These are phyloP conservation scores for Syzygium oleosum DNA, from an alignment of 345 rosid species.

Conservation along the genomic window DNA sequence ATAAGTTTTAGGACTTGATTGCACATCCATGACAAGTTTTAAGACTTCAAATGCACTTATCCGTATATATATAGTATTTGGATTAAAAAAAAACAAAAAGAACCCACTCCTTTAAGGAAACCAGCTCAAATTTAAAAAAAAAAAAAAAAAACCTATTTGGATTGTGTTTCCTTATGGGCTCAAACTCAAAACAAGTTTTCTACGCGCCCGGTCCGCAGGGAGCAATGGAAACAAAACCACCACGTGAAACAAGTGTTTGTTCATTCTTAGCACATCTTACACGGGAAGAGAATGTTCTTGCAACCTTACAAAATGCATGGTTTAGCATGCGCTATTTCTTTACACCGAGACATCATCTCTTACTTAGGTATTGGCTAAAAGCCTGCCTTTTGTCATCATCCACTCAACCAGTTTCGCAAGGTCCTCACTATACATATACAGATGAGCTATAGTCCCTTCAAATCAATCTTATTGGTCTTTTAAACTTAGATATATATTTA, in stretches of 20 bases:
- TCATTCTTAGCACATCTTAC: background rate
- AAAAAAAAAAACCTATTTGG: background rate
- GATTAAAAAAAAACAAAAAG: background rate
- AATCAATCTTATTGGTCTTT: background rate
- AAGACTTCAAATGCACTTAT: no score
- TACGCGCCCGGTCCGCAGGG: accelerated
- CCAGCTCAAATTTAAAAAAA: background rate
- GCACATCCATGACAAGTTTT: no score
- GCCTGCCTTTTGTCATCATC: background rate
- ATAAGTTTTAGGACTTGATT: no score
- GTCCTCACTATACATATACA: background rate
- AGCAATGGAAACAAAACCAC: background rate
- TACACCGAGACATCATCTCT: background rate
- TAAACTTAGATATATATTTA: background rate
- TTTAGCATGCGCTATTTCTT: background rate
- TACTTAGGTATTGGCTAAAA: background rate
- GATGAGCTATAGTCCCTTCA: background rate
- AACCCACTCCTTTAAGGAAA: background rate
- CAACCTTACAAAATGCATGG: background rate
- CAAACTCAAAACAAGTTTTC: background rate
- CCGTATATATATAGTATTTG: background rate
- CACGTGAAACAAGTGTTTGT: background rate
- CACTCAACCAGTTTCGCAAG: background rate
- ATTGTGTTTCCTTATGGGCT: background rate
- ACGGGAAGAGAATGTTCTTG: background rate